Conservation (phyloP, 768 basidiomycete species). For the Grammothele lineata region DNA sequence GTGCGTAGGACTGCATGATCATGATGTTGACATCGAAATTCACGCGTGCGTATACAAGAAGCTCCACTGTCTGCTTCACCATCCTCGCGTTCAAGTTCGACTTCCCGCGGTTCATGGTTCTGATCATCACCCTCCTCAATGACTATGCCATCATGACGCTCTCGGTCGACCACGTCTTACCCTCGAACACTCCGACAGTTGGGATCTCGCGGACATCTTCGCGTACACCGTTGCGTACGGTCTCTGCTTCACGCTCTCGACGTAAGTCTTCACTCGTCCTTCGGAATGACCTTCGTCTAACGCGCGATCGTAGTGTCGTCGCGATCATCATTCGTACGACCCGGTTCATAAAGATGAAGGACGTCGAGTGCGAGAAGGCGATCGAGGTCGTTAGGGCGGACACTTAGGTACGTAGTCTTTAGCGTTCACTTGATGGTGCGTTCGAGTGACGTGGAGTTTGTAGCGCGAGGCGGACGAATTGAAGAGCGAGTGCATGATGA, state of each 20-base stretch:
- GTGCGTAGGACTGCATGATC: no score
- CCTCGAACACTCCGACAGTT: conserved; percentile 91
- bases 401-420: no score
- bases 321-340: conserved; percentile 79
- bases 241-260: conserved; percentile 89
- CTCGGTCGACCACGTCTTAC: conserved; percentile 92
- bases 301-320: conserved; percentile 49
- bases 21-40: no score
- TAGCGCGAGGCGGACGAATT: no score
- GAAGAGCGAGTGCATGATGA: no score
- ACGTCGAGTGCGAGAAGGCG: no score
- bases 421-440: no score
- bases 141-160: conserved; percentile 99
- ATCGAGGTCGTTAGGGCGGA: no score
- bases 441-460: no score
- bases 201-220: conserved; percentile 97
- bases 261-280: conserved; percentile 46
- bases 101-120: conserved; percentile 99
- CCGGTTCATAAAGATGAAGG: conserved; percentile 89
- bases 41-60: conserved; percentile 92
- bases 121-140: conserved; percentile 94
- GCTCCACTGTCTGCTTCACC: conserved; percentile 97
- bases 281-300: conserved; percentile 4
- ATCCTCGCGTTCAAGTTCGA: conserved; percentile 95
- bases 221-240: conserved; percentile 96